Base-by-base conservation (phyloP, 1,284 basidiomycete species). In the Trametes pubescens region DNA sequence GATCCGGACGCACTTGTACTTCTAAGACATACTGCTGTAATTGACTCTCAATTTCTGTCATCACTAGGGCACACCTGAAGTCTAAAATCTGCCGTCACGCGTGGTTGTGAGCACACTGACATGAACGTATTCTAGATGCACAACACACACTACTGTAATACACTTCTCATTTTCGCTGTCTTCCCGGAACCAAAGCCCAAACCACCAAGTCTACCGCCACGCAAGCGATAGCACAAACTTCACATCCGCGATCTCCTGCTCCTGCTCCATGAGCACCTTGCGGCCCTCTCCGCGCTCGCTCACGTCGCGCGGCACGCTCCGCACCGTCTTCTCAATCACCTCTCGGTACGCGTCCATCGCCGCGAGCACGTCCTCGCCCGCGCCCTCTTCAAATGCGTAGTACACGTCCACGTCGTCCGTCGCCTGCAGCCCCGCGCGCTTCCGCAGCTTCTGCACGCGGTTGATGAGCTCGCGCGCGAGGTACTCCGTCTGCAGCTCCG, bases 391-490 rank as follows among this genome's bases (percentile, higher is more conserved):
- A 75, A 98, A 94, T 64, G 79, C 80, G 81, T 97, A 97, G 80
- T 91, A 97, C 47, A 98, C 88, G 62, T 95, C 87, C 48, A 99
- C 90, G 74, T 98, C 95, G 76, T 99, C 98, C 13, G 95, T 96
- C 29, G 96, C 91, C 77, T 96, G 94, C 69, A 99, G 82, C 2
- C 96, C 95, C 1, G 95, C 96, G 78, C 96, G 95, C 82, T 99
- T 99, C 69, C 98, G 86, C 69, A 99, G 81, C 75, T 96, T 95
- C 82, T 99, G 98, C 54, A 99, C 92, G 58, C 97, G 92, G 74
- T 98, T 98, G 70, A 94, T 92, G 67, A 99, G 79, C 77, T 98
- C 95, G 55, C 98, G 87, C 51, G 95, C 91, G 43, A 96, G 84
- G 79, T 95, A 96, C 80, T 98, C 93, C 62, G 88, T 84, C 77